Conservation (phyloP, 1,284 basidiomycete genomes). For the Wallemia mellicola region DNA sequence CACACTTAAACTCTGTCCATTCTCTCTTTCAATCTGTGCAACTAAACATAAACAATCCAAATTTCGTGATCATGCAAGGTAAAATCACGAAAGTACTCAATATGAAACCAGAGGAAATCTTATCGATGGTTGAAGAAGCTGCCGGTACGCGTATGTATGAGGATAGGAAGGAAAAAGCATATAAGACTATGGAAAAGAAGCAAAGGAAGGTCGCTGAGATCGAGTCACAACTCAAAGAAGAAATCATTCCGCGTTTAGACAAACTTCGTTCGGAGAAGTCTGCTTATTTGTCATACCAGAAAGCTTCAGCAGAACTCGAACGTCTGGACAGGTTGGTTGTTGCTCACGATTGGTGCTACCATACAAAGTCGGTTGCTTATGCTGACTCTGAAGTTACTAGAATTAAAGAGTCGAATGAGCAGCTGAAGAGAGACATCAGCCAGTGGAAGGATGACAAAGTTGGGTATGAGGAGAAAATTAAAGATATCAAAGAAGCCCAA, state of each 20-base stretch:
- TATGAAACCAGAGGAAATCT: conserved; percentile 91
- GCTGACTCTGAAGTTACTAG: conserved; percentile 31
- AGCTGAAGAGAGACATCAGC: conserved; percentile 6
- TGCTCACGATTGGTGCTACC: conserved; percentile 63
- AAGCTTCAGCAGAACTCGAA: conserved; percentile 63
- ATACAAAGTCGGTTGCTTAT: conserved; percentile 19
- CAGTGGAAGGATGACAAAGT: conserved; percentile 15
- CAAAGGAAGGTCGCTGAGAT: conserved; percentile 88
- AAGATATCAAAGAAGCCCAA: conserved; percentile 13
- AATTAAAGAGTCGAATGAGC: conserved; percentile 10
- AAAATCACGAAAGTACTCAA: conserved; percentile 87
- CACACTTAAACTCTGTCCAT: conserved; percentile 61
- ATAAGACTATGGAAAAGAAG: conserved; percentile 91
- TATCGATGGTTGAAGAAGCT: conserved; percentile 96
- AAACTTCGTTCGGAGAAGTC: conserved; percentile 72
- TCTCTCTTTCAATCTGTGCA: conserved; percentile 90
- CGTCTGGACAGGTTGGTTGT: conserved; percentile 52
- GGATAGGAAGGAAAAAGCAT: conserved; percentile 87
- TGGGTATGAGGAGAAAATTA: conserved; percentile 12
- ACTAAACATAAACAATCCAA: conserved; percentile 98
- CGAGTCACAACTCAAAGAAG: conserved; percentile 45
- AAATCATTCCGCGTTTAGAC: conserved; percentile 83
- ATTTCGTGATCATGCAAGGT: conserved; percentile 99
- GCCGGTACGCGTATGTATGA: conserved; percentile 98
- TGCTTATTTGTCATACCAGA: conserved; percentile 69